Conservation (phyloP, 2,329 filamentous ascomycete species). For the Cladophialophora chaetospira region DNA sequence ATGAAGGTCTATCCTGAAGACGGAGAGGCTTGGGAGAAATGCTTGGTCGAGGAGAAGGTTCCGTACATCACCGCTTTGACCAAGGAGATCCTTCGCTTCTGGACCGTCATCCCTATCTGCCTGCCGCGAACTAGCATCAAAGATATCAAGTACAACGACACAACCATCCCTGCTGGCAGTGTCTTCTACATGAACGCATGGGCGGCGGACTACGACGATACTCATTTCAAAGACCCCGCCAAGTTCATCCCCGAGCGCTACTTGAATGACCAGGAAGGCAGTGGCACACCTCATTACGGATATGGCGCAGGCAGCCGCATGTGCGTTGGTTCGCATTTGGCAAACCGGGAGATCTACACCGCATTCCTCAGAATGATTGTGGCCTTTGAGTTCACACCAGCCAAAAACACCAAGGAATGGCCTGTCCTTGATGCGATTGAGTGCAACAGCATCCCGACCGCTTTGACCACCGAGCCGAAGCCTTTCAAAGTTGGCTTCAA, state of each 20-base stretch:
- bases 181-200: slow-evolving; percentile 83
- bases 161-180: slow-evolving; percentile 71
- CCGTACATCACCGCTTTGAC: slow-evolving; percentile 76
- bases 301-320: slow-evolving; percentile 66
- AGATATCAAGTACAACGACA: slow-evolving; percentile 68
- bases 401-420: slow-evolving; percentile 49
- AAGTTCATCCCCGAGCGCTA: slow-evolving; percentile 72
- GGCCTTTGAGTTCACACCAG: slow-evolving; percentile 58
- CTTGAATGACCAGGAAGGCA: slow-evolving; percentile 54
- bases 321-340: slow-evolving; percentile 65
- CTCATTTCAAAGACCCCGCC: slow-evolving; percentile 65
- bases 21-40: slow-evolving; percentile 74
- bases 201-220: slow-evolving; percentile 70
- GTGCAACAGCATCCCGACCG: slow-evolving; percentile 59
- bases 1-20: slow-evolving; percentile 66
- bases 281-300: slow-evolving; percentile 62
- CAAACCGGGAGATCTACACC: slow-evolving; percentile 64
- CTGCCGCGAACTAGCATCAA: slow-evolving; percentile 72
- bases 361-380: slow-evolving; percentile 61
- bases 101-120: slow-evolving; percentile 77
- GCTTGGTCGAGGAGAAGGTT: slow-evolving; percentile 71
- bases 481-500: slow-evolving; percentile 62
- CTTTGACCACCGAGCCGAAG: slow-evolving; percentile 63
- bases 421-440: slow-evolving; percentile 61
- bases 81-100: slow-evolving; percentile 77